phyloP scores from a whole-genome alignment of 306 rosid species.

The Cicer cuneatum region DNA sequence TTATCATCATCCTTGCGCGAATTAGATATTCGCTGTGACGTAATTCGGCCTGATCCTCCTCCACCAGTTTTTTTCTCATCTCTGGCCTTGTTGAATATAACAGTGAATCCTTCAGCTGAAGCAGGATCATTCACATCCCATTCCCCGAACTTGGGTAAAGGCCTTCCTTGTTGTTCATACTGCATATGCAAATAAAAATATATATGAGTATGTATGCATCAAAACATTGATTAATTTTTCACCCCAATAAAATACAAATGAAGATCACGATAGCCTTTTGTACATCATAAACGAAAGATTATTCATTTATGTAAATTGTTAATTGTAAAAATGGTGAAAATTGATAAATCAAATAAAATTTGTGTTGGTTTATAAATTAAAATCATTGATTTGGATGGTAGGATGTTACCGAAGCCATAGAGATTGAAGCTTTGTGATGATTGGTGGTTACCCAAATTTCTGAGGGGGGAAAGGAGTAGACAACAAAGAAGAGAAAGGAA shows the following conservation, averaged over 20 bases:
- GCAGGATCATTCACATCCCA: constrained; percentile 95
- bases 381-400: constrained; percentile 10
- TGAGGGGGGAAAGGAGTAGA: constrained; percentile 41
- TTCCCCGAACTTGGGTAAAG: constrained; percentile 87
- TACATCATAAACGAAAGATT: neutral
- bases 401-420: constrained; percentile 56
- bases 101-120: constrained; percentile 79
- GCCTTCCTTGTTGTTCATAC: constrained; percentile 53
- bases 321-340: neutral
- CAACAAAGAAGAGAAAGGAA: constrained; percentile 22
- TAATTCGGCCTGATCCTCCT: constrained; percentile 39
- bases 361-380: neutral
- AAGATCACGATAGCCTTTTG: constrained; percentile 13
- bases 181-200: constrained; percentile 38
- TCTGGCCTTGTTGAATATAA: constrained; percentile 85
- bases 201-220: neutral
- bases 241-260: neutral
- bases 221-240: constrained; percentile 6
- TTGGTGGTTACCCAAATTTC: constrained; percentile 36
- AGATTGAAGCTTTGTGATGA: constrained; percentile 38
- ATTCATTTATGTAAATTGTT: neutral
- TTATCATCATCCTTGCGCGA: constrained; percentile 48
- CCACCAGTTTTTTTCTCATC: constrained; percentile 76
- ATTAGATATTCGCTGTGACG: constrained; percentile 45
- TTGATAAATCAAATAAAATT: neutral